Conservation (phyloP, 179 eudicot genomes). For the Beta corolliflora region DNA sequence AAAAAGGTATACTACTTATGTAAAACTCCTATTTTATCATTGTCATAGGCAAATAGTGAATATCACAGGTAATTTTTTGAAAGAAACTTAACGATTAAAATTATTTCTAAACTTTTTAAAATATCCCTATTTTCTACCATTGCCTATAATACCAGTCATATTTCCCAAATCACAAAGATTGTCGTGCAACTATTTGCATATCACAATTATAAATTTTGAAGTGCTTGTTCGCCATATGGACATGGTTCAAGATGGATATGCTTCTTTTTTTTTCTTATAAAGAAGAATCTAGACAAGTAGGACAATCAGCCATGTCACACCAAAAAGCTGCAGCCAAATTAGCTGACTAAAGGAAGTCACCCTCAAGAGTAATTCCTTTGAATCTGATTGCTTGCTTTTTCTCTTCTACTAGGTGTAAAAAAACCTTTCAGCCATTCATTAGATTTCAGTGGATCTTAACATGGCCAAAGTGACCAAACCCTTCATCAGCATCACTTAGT, state of each 20-base stretch:
- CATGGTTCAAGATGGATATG: conserved; percentile 14
- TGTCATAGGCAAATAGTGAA: no score
- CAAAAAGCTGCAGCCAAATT: conserved; percentile 37
- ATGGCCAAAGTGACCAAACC: conserved; percentile 45
- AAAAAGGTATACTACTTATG: not conserved
- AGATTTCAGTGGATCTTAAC: conserved; percentile 32
- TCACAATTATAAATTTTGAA: no score
- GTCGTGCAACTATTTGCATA: no score
- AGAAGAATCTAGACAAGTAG: conserved; percentile 36
- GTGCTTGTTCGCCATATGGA: not conserved
- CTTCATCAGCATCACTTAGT: conserved; percentile 39
- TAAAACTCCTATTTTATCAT: not conserved
- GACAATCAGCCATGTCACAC: conserved; percentile 32
- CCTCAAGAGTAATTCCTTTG: conserved; percentile 10
- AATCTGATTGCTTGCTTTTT: conserved; percentile 24
- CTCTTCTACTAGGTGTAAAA: conserved; percentile 11
- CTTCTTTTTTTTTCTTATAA: not conserved
- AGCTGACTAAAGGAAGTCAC: conserved; percentile 27
- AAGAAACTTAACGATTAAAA: no score
- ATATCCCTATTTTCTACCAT: no score
- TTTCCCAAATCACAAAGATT: no score
- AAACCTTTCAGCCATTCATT: conserved; percentile 24
- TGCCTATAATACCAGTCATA: no score
- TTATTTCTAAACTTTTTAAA: no score
- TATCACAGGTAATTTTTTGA: no score